Base-by-base conservation (phyloP, 352 stramenopile species). In the Globisporangium mamillatum region DNA sequence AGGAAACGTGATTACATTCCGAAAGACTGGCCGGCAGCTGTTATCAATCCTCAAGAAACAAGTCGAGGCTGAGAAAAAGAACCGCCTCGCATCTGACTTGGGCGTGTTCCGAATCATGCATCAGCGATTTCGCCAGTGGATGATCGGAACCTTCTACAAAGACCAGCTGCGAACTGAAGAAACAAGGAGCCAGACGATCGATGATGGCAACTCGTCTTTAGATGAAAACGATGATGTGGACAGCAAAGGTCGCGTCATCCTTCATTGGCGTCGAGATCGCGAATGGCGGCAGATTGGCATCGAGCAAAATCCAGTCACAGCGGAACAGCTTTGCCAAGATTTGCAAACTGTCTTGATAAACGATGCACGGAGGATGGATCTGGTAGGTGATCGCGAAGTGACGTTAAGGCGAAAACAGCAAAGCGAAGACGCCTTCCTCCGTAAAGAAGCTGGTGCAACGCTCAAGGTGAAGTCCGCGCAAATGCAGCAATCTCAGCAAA, bases 1-100 rank as follows among this genome's bases (percentile, higher is more conserved):
- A 10, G 81, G 71, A 25, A 89, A 86, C 54, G 79, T 89, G 48
- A 63, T 89, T 41, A 71, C 77, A 7, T 89, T 88, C 66, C 75
- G 81, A 46, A 67, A 76, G 3, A 68, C 82, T 67, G 82, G 77
- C 0, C 76, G 76, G 6, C 36, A 71, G 2, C 71, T 89, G 6
- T 52, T 91, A 12, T 69, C 62, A 1, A 57, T 64, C 18, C 64
- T 87, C 20, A 59, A 64, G n/a, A 63, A 16, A 32, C 38, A 66
- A 24, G 71, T 82, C 22, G 73, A 64, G 5, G 57, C 61, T 36
- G 73, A 63, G 25, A 88, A 82, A 60, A 80, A 76, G 46, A 83
- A 79, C 25, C 77, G 81, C 2, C 81, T 91, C 50, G 77, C 80
- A n/a, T 81, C 50, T 0, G 76, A 86, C 34, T 62, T 91, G 9